Base-by-base conservation (phyloP, 345 rosid genomes). In the Luvunga scandens region DNA sequence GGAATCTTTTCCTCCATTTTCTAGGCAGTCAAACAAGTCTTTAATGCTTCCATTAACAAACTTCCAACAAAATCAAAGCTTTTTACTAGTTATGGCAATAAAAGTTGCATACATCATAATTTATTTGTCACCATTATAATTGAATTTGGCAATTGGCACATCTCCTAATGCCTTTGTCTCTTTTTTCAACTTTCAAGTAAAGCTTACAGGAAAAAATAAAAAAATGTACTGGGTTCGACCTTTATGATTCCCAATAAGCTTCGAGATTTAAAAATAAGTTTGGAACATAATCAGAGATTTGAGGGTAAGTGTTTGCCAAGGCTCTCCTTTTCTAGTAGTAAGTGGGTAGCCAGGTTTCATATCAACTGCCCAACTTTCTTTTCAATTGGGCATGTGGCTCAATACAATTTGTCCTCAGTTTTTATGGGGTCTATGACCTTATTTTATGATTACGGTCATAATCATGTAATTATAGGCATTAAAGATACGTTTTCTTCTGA, bases 311-410 rank as follows among this genome's bases (percentile, higher is more conserved):
- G 55, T 24, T 14, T 38, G 19, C 25, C 73, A 7, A n/a, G 73
- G 53, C 18, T 27, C 73, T 27, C 18, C 73, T 53, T 53, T 71
- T 71, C 21, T 24, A 24, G 8, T 9, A 19, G 74, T 4, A 4
- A 38, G 38, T 31, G 61, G 39, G 62, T 71, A 3, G 60, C 22
- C 18, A 53, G 22, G 24, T 18, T 66, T 66, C 24, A 18, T 36
- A 5, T 69, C 21, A 16, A 39, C 72, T 1, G 0, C 34, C 57
- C 33, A 53, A 27, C 9, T 38, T 62, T 27, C 9, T 33, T 34
- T 36, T 24, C 8, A 38, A 19, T 27, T 25, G 65, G 73, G 69
- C 18, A 83, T 27, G 66, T 68, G 81, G 77, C 74, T 64, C 81
- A 18, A 76, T 36, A 63, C 69, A 42, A 66, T 45, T 61, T 31